These are phyloP conservation scores for Penicillium hordei DNA, from an alignment of 2,329 filamentous ascomycete genomes.

Conservation along the genomic window DNA sequence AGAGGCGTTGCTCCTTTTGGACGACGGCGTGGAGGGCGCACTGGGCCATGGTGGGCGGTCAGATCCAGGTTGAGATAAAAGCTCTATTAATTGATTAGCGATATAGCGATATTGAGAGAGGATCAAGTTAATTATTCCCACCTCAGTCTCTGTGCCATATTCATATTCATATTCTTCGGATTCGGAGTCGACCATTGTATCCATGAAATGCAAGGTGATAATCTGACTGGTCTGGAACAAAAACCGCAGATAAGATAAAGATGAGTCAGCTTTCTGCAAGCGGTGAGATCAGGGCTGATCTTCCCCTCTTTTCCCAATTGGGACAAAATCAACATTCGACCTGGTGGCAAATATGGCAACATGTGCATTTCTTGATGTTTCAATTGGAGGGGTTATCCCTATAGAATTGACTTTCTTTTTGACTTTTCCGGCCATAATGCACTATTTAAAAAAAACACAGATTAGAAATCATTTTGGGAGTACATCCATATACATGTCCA, in stretches of 20 bases:
- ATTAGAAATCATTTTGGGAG: background rate
- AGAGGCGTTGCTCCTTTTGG: conserved; percentile 18
- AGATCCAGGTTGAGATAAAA: conserved; percentile 63
- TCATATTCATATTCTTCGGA: conserved; percentile 62
- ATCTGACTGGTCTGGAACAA: background rate
- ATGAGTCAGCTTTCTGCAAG: conserved; percentile 7
- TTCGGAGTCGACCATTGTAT: conserved; percentile 34
- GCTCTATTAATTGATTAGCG: conserved; percentile 40
- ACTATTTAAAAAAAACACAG: background rate
- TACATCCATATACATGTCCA: background rate
- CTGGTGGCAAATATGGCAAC: background rate
- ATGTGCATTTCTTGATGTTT: background rate
- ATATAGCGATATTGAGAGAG: conserved; percentile 10
- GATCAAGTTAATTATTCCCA: conserved; percentile 22
- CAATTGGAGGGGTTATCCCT: background rate
- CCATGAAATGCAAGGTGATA: conserved; percentile 8
- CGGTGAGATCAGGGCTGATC: background rate
- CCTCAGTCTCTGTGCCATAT: conserved; percentile 56
- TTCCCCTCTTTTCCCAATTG: background rate
- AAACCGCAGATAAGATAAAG: conserved; percentile 15
- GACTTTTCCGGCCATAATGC: too few species aligned
- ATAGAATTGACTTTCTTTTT: background rate
- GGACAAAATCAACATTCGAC: background rate
- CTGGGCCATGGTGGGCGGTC: conserved; percentile 45
- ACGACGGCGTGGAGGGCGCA: conserved; percentile 36